Percentiles rank a stretch among this genome's conserved stretches.
Conservation (phyloP, 768 basidiomycete genomes). For the Cytidiella melzeri region DNA sequence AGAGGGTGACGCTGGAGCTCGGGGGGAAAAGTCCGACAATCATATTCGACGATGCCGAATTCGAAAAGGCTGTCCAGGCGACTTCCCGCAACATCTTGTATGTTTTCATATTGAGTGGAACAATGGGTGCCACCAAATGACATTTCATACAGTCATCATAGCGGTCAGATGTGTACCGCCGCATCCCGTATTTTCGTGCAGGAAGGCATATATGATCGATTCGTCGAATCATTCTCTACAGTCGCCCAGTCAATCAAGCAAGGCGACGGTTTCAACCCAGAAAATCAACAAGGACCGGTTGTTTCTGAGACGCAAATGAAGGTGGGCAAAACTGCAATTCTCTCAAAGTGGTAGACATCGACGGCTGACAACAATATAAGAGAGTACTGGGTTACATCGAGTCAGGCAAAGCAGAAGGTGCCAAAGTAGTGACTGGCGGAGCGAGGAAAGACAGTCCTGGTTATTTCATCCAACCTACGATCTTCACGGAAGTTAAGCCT, state of each 20-base stretch:
- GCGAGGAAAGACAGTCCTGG: slow-evolving; percentile 51
- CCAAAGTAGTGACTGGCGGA: slow-evolving; percentile 60
- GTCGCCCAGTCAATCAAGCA: slow-evolving; percentile 30
- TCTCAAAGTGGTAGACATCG: neutral
- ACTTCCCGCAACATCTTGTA: slow-evolving; percentile 68
- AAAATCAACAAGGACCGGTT: slow-evolving; percentile 42
- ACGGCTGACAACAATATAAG: no score
- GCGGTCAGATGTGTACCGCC: slow-evolving; percentile 40
- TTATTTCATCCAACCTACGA: slow-evolving; percentile 70
- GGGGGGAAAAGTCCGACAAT: slow-evolving; percentile 73
- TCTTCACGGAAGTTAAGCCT: slow-evolving; percentile 59
- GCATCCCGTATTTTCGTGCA: slow-evolving; percentile 56
- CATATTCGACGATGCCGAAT: slow-evolving; percentile 68
- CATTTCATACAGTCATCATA: neutral
- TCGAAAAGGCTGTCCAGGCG: slow-evolving; percentile 72
- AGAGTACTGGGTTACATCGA: slow-evolving; percentile 77
- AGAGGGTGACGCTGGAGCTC: slow-evolving; percentile 77
- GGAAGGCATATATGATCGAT: slow-evolving; percentile 49
- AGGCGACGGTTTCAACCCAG: slow-evolving; percentile 39
- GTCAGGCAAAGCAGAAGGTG: slow-evolving; percentile 67
- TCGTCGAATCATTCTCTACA: slow-evolving; percentile 39
- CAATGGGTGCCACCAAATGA: neutral
- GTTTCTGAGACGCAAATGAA: slow-evolving; percentile 40
- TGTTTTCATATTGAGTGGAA: slow-evolving; percentile 17
- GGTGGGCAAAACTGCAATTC: slow-evolving; percentile 17